Conservation (phyloP, 768 basidiomycete genomes). For the Podaxis mareebaensis region DNA sequence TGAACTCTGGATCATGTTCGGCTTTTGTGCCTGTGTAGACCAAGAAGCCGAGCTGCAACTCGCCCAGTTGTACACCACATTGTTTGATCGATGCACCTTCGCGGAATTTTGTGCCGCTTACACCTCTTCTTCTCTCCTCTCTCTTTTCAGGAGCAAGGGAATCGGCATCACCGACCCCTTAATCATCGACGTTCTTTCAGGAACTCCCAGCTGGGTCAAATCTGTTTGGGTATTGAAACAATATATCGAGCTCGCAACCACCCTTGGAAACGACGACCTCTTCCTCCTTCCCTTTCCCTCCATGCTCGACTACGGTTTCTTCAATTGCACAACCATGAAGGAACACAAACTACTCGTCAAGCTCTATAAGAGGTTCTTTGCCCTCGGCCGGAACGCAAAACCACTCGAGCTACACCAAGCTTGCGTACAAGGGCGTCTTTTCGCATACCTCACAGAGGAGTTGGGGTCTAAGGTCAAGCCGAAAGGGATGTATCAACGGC, state of each 20-base stretch:
- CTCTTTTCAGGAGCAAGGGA: slow-evolving; percentile 28
- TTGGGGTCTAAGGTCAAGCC: slow-evolving; percentile 24
- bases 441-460: slow-evolving; percentile 22
- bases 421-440: slow-evolving; percentile 31
- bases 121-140: slow-evolving; percentile 21
- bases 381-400: slow-evolving; percentile 17
- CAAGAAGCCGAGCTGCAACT: slow-evolving; percentile 15
- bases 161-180: slow-evolving; percentile 14
- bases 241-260: slow-evolving; percentile 18
- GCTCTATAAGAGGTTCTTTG: slow-evolving; percentile 35
- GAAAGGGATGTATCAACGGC: slow-evolving; percentile 25
- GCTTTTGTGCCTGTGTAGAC: slow-evolving; percentile 23
- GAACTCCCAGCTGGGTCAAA: neutral
- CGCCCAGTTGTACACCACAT: slow-evolving; percentile 21
- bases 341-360: slow-evolving; percentile 29
- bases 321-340: slow-evolving; percentile 29
- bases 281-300: slow-evolving; percentile 18
- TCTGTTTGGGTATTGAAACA: slow-evolving; percentile 41
- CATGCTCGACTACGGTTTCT: slow-evolving; percentile 36
- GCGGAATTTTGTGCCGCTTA: slow-evolving; percentile 35
- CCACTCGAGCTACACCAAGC: slow-evolving; percentile 38
- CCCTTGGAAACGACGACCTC: slow-evolving; percentile 5
- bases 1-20: slow-evolving; percentile 24
- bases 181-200: neutral
- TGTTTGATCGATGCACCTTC: slow-evolving; percentile 33